Percentiles rank a stretch among this genome's conserved stretches.
These are phyloP conservation scores for Veloboletus limbatus DNA, from an alignment of 1,284 basidiomycete species.

Conservation along the genomic window DNA sequence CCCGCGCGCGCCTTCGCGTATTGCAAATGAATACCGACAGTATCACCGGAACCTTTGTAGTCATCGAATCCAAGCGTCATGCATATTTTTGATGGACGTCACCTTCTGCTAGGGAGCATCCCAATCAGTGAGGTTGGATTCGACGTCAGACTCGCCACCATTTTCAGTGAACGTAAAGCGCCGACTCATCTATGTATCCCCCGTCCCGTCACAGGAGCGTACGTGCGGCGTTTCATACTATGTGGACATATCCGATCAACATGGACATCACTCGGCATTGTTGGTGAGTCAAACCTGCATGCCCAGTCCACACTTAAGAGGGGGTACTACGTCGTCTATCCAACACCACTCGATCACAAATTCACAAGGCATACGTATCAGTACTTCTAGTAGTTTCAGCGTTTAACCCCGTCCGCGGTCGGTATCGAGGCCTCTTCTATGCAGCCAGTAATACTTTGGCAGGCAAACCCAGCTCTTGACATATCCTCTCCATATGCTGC, in stretches of 20 bases:
- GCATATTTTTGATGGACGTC: not conserved
- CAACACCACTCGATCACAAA: too few relatives aligned
- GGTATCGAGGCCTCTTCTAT: too few relatives aligned
- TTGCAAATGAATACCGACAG: not conserved
- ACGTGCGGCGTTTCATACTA: too few relatives aligned
- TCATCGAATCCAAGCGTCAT: not conserved
- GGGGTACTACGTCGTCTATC: too few relatives aligned
- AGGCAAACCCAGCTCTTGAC: constrained; percentile 31
- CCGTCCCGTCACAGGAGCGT: not conserved
- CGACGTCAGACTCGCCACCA: not conserved
- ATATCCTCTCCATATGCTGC: constrained; percentile 31
- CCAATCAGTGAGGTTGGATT: not conserved
- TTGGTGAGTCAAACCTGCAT: too few relatives aligned
- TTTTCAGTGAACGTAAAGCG: not conserved
- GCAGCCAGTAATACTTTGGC: constrained; percentile 20
- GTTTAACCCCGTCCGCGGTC: too few relatives aligned
- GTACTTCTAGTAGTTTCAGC: too few relatives aligned
- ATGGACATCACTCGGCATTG: too few relatives aligned
- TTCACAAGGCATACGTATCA: too few relatives aligned
- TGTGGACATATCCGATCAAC: too few relatives aligned
- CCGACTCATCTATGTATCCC: not conserved
- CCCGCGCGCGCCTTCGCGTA: not conserved
- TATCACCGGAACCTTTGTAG: too few relatives aligned
- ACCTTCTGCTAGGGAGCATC: not conserved
- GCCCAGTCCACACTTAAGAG: too few relatives aligned